phyloP scores from a whole-genome alignment of 805 yeast species.

The Ogataea chonburiensis region DNA sequence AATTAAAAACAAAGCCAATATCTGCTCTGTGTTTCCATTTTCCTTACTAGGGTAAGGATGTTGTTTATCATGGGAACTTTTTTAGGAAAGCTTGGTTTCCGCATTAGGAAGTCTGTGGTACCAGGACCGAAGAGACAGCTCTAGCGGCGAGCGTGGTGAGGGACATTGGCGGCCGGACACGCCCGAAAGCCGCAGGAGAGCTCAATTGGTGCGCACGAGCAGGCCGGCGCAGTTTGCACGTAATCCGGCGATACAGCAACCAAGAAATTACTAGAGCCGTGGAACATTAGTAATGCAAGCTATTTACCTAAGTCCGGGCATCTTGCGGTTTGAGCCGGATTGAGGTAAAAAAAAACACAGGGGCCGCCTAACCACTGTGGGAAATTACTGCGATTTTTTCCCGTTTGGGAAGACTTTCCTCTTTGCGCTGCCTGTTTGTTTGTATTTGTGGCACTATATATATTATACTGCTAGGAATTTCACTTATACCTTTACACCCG shows the following conservation, averaged over 20 bases:
- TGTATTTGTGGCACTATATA: slow-evolving; percentile 14
- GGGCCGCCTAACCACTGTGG: slow-evolving; percentile 20
- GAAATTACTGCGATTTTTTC: slow-evolving; percentile 15
- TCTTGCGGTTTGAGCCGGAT: slow-evolving; percentile 6
- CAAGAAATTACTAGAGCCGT: not conserved
- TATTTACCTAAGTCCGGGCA: slow-evolving; percentile 6
- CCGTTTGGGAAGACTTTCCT: slow-evolving; percentile 12
- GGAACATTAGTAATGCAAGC: slow-evolving; percentile 8
- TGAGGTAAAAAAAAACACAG: slow-evolving; percentile 20
- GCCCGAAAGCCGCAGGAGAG: not conserved
- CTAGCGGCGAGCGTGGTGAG: no score
- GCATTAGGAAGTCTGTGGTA: slow-evolving; percentile 10
- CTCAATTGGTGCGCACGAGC: slow-evolving; percentile 1
- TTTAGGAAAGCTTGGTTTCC: slow-evolving; percentile 15
- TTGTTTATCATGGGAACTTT: slow-evolving; percentile 7
- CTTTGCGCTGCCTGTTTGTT: slow-evolving; percentile 12
- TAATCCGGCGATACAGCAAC: no score
- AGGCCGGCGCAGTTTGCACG: no score
- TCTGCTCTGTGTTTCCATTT: slow-evolving; percentile 8
- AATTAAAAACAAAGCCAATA: slow-evolving; percentile 1
- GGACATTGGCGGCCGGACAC: not conserved
- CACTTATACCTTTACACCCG: slow-evolving; percentile 9
- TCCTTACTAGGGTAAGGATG: slow-evolving; percentile 12
- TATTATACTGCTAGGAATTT: slow-evolving; percentile 10
- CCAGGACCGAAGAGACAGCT: slow-evolving; percentile 7